Base-by-base conservation (phyloP, 345 rosid genomes). In the Anastatica hierochuntica region DNA sequence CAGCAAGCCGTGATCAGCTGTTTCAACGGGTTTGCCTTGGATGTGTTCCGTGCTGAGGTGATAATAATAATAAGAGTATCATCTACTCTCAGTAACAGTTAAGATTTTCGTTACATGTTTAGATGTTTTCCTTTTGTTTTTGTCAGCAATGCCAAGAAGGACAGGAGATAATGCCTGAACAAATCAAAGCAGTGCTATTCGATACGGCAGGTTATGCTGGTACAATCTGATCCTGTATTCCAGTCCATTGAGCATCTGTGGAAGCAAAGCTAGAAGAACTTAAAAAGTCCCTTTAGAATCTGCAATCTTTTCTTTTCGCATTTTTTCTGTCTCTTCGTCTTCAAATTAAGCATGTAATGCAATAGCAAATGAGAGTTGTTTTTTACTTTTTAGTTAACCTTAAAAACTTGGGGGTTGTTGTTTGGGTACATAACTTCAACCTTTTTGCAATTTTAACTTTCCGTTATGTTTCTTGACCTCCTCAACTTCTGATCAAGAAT, bases 1-100 rank as follows among this genome's bases (percentile, higher is more conserved):
- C 98, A 87, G 66, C 96, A 87, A 74, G 96, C 98, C 14, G 96
- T 90, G 45, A 82, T 84, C 52, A 90, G 98, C 76, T 87, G 98
- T 63, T 87, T 87, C 76, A 90, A 90, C 48, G 98, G 92, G 16
- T 90, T 90, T 44, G 95, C 96, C 3, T 59, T 90, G 74, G 98
- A 87, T 72, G 82, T 90, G 56, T 90, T 90, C 75, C 81, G 84
- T 38, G 98, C 98, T 55, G 96, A 90, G 96, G 98, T 90, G 35
- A 18, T 43, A 1, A 31, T 20, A 10, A 26, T 13, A 16, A 4
- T n/a, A n/a, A n/a, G 12, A 10, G 9, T 6, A 36, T 10, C 33
- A 19, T 29, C 48, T 14, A 36, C n/a, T 35, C n/a, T 43, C 8
- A 36, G 6, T 14, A 46, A 29, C 5, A 6, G n/a, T 38, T 58